A percentile compares a stretch with the other conserved stretches of the same genome.
Conservation (phyloP, 2,329 filamentous ascomycete species). For the Juglanconis oblonga region DNA sequence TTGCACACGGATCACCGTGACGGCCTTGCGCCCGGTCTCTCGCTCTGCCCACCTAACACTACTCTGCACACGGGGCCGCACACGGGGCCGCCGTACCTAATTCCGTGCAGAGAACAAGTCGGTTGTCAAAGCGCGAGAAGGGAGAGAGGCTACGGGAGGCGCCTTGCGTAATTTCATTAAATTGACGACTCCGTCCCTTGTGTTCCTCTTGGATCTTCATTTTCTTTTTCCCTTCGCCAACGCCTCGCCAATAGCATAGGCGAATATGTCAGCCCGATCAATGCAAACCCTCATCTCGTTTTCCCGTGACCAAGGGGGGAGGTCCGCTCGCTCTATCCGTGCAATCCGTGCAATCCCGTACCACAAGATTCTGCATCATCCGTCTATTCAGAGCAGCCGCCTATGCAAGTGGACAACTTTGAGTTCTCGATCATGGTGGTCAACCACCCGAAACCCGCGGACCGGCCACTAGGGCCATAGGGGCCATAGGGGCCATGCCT, state of each 20-base stretch:
- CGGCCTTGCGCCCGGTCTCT: neutral
- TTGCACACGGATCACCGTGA: neutral
- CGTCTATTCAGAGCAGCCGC: neutral
- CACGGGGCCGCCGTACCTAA: too few species aligned
- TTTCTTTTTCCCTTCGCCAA: neutral
- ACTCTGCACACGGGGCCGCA: neutral
- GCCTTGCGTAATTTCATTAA: slow-evolving; percentile 6
- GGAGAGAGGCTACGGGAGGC: neutral
- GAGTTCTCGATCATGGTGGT: neutral
- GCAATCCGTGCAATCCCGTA: neutral
- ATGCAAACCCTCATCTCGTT: neutral
- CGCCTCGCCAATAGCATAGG: neutral
- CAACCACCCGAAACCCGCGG: neutral
- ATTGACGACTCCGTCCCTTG: slow-evolving; percentile 4
- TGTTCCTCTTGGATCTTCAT: neutral
- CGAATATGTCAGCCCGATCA: slow-evolving; percentile 5
- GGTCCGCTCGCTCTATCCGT: neutral
- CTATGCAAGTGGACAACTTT: neutral
- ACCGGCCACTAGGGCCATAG: neutral
- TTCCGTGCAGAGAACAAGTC: too few species aligned
- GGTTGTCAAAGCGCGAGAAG: neutral
- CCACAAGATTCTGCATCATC: neutral
- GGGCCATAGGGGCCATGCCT: neutral
- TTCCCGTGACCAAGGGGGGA: neutral
- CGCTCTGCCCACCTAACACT: neutral